Conservation (phyloP, 2,329 filamentous ascomycete genomes). For the Fusarium praegraminearum region DNA sequence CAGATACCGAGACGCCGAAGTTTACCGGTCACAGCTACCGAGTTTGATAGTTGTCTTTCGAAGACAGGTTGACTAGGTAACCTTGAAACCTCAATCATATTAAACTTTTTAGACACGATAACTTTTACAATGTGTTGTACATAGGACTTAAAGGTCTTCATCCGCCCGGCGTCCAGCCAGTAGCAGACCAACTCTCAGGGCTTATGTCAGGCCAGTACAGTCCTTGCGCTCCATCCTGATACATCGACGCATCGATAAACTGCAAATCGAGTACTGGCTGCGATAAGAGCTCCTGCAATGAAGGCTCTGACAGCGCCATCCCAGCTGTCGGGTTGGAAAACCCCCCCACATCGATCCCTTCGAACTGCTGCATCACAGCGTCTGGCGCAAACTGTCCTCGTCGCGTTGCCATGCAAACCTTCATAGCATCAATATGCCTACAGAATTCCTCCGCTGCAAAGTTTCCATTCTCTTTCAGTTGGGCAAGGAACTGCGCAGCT, state of each 20-base stretch:
- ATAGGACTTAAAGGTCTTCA: rapidly evolving
- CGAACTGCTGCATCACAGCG: constrained; percentile 27
- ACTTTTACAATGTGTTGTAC: background rate
- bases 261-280: constrained; percentile 52
- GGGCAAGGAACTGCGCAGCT: constrained; percentile 54
- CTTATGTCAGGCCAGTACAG: constrained; percentile 47
- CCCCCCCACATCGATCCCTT: constrained; percentile 33
- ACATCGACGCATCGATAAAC: constrained; percentile 51
- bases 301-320: constrained; percentile 53
- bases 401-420: constrained; percentile 44
- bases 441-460: constrained; percentile 57
- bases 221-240: constrained; percentile 42
- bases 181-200: constrained; percentile 43
- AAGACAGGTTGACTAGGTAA: background rate
- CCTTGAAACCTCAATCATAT: background rate
- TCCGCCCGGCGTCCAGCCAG: constrained; percentile 28
- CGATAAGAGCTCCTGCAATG: constrained; percentile 51
- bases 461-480: constrained; percentile 56
- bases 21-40: background rate
- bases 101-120: background rate
- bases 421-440: constrained; percentile 55
- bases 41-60: rapidly evolving
- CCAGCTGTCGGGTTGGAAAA: constrained; percentile 48
- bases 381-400: constrained; percentile 33
- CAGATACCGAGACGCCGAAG: background rate